phyloP scores from a whole-genome alignment of 1,284 basidiomycete genomes.

The Takashimella koratensis region DNA sequence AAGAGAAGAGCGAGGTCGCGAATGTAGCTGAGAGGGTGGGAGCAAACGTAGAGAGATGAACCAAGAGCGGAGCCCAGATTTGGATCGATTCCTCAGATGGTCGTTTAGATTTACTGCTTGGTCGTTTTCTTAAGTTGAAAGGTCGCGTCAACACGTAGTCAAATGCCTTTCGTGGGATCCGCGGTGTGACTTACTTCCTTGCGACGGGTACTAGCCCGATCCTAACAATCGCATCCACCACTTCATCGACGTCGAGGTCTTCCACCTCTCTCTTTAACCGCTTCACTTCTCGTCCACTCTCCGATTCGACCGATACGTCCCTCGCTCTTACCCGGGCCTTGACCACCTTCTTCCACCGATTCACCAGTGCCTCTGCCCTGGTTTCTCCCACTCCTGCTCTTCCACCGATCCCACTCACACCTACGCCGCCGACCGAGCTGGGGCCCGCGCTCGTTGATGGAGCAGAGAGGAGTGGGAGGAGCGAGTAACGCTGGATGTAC shows the following conservation, averaged over 20 bases:
- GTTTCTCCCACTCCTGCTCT: constrained; percentile 51
- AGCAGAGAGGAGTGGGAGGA: constrained; percentile 57
- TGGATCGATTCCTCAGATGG: constrained; percentile 37
- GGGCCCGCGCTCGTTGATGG: constrained; percentile 54
- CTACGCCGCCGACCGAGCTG: constrained; percentile 49
- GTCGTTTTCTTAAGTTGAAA: constrained; percentile 8
- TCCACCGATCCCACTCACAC: constrained; percentile 50
- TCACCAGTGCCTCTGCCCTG: constrained; percentile 51
- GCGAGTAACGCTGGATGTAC: constrained; percentile 64
- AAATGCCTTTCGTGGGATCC: too few species aligned
- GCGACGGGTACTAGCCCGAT: constrained; percentile 73
- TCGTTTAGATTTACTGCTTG: constrained; percentile 8
- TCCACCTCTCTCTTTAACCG: constrained; percentile 42
- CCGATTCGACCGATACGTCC: constrained; percentile 67
- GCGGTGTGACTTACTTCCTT: constrained; percentile 66
- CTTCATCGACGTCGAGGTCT: constrained; percentile 58
- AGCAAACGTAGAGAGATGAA: background rate
- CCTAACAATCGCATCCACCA: constrained; percentile 62
- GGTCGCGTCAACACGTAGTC: background rate
- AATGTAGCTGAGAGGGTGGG: background rate
- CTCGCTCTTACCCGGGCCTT: constrained; percentile 53
- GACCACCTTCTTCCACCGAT: constrained; percentile 43
- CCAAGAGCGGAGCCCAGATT: constrained; percentile 25
- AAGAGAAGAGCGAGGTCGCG: constrained; percentile 6
- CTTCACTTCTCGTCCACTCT: constrained; percentile 49